A percentile compares a stretch with the other conserved stretches of the same genome.
Conservation (phyloP, 2,329 filamentous ascomycete genomes). For the Trichoderma simmonsii region DNA sequence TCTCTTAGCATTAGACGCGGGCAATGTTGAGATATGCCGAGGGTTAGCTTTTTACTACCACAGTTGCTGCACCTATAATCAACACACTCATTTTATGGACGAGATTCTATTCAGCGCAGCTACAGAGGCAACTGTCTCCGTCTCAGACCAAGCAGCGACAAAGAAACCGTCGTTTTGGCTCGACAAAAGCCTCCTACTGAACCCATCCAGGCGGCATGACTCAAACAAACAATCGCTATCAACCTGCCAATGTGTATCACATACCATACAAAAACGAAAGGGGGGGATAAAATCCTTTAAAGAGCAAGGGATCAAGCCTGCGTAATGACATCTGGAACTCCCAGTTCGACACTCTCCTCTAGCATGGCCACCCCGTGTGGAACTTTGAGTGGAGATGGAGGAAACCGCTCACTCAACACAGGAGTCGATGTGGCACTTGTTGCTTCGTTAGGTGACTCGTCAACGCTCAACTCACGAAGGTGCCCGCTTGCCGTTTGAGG, state of each 20-base stretch:
- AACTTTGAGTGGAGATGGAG: constrained; percentile 41
- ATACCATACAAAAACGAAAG: background rate
- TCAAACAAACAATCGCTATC: constrained; percentile 5
- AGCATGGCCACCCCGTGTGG: constrained; percentile 52
- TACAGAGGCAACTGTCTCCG: background rate
- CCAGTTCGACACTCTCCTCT: constrained; percentile 52
- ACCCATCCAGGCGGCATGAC: background rate
- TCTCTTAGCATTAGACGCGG: background rate
- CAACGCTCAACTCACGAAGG: background rate
- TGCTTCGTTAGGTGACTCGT: background rate
- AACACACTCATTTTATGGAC: background rate
- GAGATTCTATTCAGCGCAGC: background rate
- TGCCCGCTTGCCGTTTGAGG: background rate
- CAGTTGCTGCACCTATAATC: background rate
- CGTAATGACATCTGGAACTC: constrained; percentile 43
- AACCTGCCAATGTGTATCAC: background rate
- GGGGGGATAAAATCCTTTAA: background rate
- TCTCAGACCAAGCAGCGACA: background rate
- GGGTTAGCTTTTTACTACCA: background rate
- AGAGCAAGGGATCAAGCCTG: background rate
- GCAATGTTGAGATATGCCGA: too few relatives aligned
- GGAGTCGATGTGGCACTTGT: background rate
- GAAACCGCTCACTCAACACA: constrained; percentile 6
- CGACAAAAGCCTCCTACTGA: background rate
- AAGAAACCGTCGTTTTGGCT: background rate